phyloP scores from a whole-genome alignment of 768 basidiomycete genomes.

The Termitomyces bulborhizus region DNA sequence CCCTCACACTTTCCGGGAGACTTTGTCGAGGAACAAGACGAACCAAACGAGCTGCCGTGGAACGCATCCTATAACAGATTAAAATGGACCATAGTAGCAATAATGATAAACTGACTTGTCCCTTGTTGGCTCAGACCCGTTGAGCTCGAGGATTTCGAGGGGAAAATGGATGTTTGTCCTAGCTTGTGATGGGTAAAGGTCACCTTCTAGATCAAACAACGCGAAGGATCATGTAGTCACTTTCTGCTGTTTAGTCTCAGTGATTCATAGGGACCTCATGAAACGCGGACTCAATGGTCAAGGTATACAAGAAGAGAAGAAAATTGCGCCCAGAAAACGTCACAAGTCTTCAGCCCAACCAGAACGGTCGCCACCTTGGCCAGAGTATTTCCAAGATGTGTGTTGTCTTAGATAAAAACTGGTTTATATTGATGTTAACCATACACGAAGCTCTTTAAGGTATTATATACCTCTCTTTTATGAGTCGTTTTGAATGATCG shows the following conservation, averaged over 20 bases:
- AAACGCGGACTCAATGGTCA: slow-evolving; percentile 9
- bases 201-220: slow-evolving; percentile 2
- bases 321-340: neutral
- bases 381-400: slow-evolving; percentile 56
- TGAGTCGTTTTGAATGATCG: neutral
- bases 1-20: slow-evolving; percentile 20
- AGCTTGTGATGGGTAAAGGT: neutral
- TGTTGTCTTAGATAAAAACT: neutral
- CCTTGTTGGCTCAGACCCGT: neutral
- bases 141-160: neutral
- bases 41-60: slow-evolving; percentile 27
- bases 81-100: neutral
- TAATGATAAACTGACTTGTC: neutral
- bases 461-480: neutral
- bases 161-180: neutral
- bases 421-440: neutral
- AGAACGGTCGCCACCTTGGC: slow-evolving; percentile 36
- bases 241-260: neutral
- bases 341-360: neutral
- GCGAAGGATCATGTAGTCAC: neutral
- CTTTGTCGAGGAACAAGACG: slow-evolving; percentile 30
- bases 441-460: slow-evolving; percentile 22
- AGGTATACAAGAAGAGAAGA: neutral
- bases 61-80: slow-evolving; percentile 23
- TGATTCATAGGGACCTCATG: neutral